A percentile compares a stretch with the other conserved stretches of the same genome.
Conservation (phyloP, 2,329 filamentous ascomycete genomes). For the Fusarium tuaranense region DNA sequence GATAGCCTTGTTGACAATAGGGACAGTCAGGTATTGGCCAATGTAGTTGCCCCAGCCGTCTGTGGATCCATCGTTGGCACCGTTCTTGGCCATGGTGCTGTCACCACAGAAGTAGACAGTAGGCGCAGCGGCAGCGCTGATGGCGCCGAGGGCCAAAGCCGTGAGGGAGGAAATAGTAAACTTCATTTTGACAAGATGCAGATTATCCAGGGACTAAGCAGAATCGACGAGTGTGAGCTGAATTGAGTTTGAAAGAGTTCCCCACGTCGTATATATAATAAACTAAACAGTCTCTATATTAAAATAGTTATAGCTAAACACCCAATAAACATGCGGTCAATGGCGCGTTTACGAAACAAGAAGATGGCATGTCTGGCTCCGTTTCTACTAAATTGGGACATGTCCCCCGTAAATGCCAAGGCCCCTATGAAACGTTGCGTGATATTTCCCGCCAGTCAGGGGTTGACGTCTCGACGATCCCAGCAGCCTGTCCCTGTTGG, state of each 20-base stretch:
- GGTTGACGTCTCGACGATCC: background rate
- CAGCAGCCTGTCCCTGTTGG: slow-evolving; percentile 11
- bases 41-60: slow-evolving; percentile 74
- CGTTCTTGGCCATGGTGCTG: slow-evolving; percentile 68
- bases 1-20: slow-evolving; percentile 72
- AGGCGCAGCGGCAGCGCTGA: slow-evolving; percentile 24
- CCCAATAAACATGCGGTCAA: slow-evolving; percentile 2
- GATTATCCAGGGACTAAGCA: background rate
- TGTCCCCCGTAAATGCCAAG: slow-evolving; percentile 5
- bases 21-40: slow-evolving; percentile 56
- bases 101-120: slow-evolving; percentile 70
- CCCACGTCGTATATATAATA: slow-evolving; percentile 21
- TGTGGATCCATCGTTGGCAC: slow-evolving; percentile 53
- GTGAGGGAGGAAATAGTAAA: slow-evolving; percentile 27
- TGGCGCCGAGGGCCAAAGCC: slow-evolving; percentile 30
- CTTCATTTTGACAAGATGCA: slow-evolving; percentile 35
- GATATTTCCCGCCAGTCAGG: slow-evolving; percentile 33
- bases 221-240: background rate
- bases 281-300: background rate
- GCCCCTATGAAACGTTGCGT: slow-evolving; percentile 4
- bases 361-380: slow-evolving; percentile 19
- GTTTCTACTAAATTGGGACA: slow-evolving; percentile 18
- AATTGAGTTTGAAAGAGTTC: background rate
- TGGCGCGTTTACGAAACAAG: slow-evolving; percentile 21
- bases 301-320: background rate